A percentile compares a stretch with the other conserved stretches of the same genome.
Conservation (phyloP, 1,284 basidiomycete genomes). For the Omphalotus olearius region DNA sequence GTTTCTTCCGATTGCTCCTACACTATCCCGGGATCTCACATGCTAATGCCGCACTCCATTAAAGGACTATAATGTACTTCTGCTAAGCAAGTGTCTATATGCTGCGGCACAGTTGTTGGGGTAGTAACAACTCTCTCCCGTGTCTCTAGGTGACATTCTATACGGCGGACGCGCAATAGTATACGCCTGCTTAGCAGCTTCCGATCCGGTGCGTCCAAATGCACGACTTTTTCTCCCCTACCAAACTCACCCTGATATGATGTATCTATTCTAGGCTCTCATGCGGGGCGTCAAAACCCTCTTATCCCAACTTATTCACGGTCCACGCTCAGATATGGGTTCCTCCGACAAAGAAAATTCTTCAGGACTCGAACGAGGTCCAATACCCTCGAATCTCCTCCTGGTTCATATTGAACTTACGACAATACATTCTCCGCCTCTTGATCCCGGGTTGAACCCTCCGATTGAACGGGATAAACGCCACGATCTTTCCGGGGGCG, state of each 20-base stretch:
- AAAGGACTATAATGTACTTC: conserved; percentile 13
- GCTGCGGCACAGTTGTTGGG: conserved; percentile 6
- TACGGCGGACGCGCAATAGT: conserved; percentile 23
- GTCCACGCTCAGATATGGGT: neutral
- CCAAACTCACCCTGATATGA: neutral
- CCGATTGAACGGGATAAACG: no score
- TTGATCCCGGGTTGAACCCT: no score
- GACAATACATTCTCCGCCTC: neutral
- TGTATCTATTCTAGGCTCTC: neutral
- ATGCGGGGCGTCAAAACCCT: conserved; percentile 11
- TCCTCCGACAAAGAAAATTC: neutral
- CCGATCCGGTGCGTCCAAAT: conserved; percentile 20
- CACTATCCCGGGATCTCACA: neutral
- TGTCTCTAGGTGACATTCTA: conserved; percentile 12
- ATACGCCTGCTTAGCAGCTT: conserved; percentile 21
- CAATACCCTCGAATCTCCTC: neutral
- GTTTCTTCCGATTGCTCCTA: neutral
- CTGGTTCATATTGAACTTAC: conserved; percentile 8
- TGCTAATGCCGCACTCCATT: no score
- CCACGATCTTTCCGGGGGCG: no score
- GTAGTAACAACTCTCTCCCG: neutral
- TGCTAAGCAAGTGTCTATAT: conserved; percentile 6
- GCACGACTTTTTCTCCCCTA: neutral
- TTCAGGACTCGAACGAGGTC: neutral
- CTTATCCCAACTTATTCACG: neutral